These are phyloP conservation scores for Eucalyptus marginata DNA, from an alignment of 345 rosid genomes.

Conservation along the genomic window DNA sequence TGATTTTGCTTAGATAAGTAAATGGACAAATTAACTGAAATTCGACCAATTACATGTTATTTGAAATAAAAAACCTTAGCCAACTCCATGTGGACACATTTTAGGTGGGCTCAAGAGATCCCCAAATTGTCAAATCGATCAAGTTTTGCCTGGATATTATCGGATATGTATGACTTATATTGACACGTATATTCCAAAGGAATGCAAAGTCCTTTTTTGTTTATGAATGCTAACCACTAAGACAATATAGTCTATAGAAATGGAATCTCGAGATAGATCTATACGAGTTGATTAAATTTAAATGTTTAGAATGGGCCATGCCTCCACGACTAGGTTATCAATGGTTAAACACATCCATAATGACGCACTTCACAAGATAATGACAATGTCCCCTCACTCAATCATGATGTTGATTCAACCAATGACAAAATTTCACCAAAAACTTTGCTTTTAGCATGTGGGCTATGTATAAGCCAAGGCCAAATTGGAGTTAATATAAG, in stretches of 20 bases:
- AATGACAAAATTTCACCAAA: not conserved
- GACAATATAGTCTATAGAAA: not conserved
- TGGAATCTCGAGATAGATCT: not conserved
- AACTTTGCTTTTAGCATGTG: not conserved
- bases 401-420: not conserved
- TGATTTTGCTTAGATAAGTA: not conserved
- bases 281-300: not conserved
- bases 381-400: not conserved
- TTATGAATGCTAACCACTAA: not conserved
- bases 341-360: not conserved
- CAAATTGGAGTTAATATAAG: not conserved
- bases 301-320: not conserved
- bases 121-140: not conserved
- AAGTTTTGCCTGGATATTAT: not conserved
- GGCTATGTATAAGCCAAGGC: not conserved
- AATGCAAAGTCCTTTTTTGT: not conserved
- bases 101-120: not conserved
- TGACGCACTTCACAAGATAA: not conserved
- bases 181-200: not conserved
- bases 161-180: not conserved
- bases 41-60: not conserved
- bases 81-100: not conserved
- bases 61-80: not conserved
- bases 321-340: not conserved
- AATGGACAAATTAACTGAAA: not conserved